Percentiles rank a stretch among this genome's conserved stretches.
Evolutionary conservation across 2,329 filamentous ascomycete genomes (phyloP).

Genomic region (Aspergillus caelatus): DNA sequence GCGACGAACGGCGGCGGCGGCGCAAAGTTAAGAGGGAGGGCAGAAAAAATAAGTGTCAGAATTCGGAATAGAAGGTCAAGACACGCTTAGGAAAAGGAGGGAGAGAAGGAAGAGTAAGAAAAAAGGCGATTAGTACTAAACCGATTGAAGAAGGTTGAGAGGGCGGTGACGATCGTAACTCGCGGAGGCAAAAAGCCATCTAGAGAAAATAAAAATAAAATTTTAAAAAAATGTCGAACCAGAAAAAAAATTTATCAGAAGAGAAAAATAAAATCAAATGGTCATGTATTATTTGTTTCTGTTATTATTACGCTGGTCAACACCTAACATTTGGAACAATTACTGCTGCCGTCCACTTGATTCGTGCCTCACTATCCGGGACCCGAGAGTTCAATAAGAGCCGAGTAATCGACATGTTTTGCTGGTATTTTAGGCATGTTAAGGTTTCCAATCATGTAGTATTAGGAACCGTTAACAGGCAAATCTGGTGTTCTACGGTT

Average conservation of each 20-base stretch:
- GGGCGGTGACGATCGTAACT: slow-evolving; percentile 29
- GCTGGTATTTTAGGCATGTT: not conserved
- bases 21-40: slow-evolving; percentile 21
- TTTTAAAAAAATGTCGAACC: not conserved
- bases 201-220: slow-evolving; percentile 13
- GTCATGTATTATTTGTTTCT: slow-evolving; percentile 5
- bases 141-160: slow-evolving; percentile 21
- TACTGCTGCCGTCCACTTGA: slow-evolving; percentile 24
- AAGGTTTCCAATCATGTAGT: slow-evolving; percentile 1
- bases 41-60: slow-evolving; percentile 12
- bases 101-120: slow-evolving; percentile 11
- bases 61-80: slow-evolving; percentile 7
- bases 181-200: slow-evolving; percentile 22
- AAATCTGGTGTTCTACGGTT: slow-evolving; percentile 7
- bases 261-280: not conserved
- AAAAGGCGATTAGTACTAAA: slow-evolving; percentile 15
- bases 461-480: slow-evolving; percentile 13
- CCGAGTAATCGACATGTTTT: slow-evolving; percentile 15
- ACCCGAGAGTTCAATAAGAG: slow-evolving; percentile 20
- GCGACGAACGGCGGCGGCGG: slow-evolving; percentile 19
- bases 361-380: slow-evolving; percentile 22
- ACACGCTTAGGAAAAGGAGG: slow-evolving; percentile 6
- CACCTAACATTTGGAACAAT: slow-evolving; percentile 22
- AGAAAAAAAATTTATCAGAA: slow-evolving; percentile 1
- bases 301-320: slow-evolving; percentile 8